Percentiles rank a stretch among this genome's conserved stretches.
These are phyloP conservation scores for Mycena vitilis DNA, from an alignment of 768 basidiomycete genomes.

Conservation along the genomic window DNA sequence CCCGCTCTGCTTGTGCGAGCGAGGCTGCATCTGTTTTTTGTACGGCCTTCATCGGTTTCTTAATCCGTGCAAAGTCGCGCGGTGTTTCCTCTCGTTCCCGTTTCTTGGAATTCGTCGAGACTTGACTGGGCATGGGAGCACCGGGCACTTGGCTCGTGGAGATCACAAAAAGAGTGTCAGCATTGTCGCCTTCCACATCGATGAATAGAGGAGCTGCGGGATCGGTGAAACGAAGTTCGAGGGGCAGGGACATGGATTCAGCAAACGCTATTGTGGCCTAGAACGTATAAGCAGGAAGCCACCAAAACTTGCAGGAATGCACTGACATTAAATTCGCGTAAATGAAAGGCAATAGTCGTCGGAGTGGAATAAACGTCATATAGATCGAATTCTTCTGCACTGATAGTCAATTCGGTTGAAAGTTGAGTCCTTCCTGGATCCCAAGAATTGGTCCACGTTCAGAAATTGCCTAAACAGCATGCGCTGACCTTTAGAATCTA, in stretches of 20 bases:
- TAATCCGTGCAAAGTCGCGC: constrained; percentile 55
- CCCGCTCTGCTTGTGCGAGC: constrained; percentile 31
- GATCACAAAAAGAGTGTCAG: constrained; percentile 78
- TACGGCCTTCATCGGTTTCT: constrained; percentile 66
- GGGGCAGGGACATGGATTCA: constrained; percentile 71
- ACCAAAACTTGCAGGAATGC: background rate
- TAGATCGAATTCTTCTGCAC: constrained; percentile 82
- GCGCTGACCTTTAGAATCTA: constrained; percentile 70
- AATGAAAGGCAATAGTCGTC: constrained; percentile 79
- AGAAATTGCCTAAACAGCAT: background rate
- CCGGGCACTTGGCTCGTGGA: constrained; percentile 76
- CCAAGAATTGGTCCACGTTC: background rate
- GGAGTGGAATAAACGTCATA: constrained; percentile 76
- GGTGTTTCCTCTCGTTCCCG: constrained; percentile 57
- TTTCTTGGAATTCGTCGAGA: constrained; percentile 48
- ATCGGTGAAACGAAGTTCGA: constrained; percentile 83
- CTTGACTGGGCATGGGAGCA: constrained; percentile 41
- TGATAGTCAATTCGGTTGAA: constrained; percentile 81
- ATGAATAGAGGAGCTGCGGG: constrained; percentile 81
- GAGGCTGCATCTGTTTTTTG: constrained; percentile 48
- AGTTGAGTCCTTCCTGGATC: constrained; percentile 68
- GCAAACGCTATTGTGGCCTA: constrained; percentile 87
- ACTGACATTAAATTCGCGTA: constrained; percentile 85
- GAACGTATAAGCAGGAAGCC: background rate
- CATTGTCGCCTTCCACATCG: constrained; percentile 75